These are phyloP conservation scores for Lagenaria siceraria DNA, from an alignment of 306 rosid genomes.

Conservation along the genomic window DNA sequence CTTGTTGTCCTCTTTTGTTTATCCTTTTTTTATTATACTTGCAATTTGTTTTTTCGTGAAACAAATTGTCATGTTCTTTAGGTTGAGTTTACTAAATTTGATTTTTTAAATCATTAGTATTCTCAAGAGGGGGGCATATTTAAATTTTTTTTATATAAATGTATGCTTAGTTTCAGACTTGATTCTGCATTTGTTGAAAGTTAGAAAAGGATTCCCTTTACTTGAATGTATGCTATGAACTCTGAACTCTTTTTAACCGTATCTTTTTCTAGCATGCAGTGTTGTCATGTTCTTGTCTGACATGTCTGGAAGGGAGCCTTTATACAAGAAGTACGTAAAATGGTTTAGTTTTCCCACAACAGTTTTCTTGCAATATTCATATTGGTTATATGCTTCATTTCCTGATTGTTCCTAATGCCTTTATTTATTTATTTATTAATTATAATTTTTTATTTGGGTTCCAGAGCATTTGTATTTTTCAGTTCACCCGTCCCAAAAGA, in stretches of 20 bases:
- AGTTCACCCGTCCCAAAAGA: conserved; percentile 76
- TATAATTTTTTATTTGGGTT: conserved; percentile 9
- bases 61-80: too few relatives aligned
- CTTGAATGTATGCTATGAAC: neutral
- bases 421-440: neutral
- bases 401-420: neutral
- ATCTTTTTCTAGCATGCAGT: conserved; percentile 78
- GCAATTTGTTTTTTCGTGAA: too few relatives aligned
- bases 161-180: neutral
- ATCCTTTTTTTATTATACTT: neutral
- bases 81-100: neutral
- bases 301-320: conserved; percentile 98
- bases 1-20: neutral
- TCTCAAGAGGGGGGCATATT: neutral
- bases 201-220: neutral
- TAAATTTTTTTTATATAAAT: neutral
- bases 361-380: neutral
- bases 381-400: neutral
- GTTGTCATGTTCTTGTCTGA: conserved; percentile 87
- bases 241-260: conserved; percentile 26
- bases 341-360: neutral
- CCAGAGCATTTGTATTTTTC: conserved; percentile 81
- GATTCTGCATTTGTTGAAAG: neutral
- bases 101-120: neutral
- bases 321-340: conserved; percentile 70